These are phyloP conservation scores for Lipomyces sp. DNA, from an alignment of 805 yeast genomes.

Conservation along the genomic window DNA sequence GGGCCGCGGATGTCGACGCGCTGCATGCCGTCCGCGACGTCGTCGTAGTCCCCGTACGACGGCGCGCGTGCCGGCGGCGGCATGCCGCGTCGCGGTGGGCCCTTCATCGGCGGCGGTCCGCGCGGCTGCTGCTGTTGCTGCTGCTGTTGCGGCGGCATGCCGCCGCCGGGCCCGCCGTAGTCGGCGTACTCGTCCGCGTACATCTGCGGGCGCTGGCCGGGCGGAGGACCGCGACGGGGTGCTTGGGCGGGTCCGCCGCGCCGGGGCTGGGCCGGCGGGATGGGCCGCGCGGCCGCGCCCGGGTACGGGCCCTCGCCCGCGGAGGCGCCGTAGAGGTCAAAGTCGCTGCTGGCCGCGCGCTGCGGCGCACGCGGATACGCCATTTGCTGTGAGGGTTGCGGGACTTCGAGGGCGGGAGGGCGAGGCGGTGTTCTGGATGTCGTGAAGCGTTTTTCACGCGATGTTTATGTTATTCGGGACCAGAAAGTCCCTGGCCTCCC, in stretches of 20 bases:
- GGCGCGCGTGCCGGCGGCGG: not conserved
- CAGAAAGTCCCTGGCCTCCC: no score
- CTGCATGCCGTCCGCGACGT: constrained; percentile 6
- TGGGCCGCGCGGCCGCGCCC: not conserved
- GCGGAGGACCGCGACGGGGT: not conserved
- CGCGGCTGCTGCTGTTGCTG: constrained; percentile 1
- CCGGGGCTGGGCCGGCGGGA: not conserved
- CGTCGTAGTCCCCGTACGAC: constrained; percentile 9
- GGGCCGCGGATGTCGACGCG: constrained; percentile 6
- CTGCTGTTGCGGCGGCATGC: constrained; percentile 3
- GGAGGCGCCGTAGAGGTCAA: not conserved
- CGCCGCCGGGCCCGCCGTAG: not conserved
- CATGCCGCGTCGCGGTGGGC: not conserved
- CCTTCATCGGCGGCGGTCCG: not conserved
- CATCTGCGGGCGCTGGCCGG: not conserved
- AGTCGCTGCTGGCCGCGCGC: not conserved
- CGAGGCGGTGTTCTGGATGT: no score
- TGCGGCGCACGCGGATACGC: constrained; percentile 13
- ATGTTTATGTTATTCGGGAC: no score
- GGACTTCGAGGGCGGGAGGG: no score
- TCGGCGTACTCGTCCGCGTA: not conserved
- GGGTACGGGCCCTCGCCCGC: constrained; percentile 1
- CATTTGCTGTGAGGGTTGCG: constrained; percentile 1
- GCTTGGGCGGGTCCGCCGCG: not conserved
- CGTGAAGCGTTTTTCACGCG: no score